Percentiles rank a stretch among this genome's conserved stretches.
Conservation (phyloP, 306 rosid species). For the Gleditsia sinensis region DNA sequence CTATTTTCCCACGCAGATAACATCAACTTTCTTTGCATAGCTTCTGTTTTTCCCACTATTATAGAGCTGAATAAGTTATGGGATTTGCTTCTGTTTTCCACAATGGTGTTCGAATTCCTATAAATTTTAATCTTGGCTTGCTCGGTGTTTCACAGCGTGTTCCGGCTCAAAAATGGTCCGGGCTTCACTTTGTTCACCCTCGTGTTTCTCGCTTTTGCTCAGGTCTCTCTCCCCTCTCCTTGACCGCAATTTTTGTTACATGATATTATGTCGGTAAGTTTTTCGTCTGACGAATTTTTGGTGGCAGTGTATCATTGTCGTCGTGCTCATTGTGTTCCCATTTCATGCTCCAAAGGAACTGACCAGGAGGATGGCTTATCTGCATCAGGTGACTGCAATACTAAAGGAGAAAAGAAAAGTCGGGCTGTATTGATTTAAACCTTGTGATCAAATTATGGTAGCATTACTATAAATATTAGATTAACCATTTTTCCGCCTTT, state of each 20-base stretch:
- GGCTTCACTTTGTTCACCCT: slow-evolving; percentile 30
- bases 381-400: slow-evolving; percentile 51
- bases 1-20: neutral
- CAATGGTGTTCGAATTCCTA: slow-evolving; percentile 46
- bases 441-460: neutral
- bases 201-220: slow-evolving; percentile 39
- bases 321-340: slow-evolving; percentile 39
- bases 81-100: slow-evolving; percentile 67
- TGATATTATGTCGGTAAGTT: slow-evolving; percentile 11
- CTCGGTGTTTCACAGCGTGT: slow-evolving; percentile 39
- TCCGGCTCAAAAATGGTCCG: slow-evolving; percentile 42
- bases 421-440: neutral
- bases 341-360: slow-evolving; percentile 54
- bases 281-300: slow-evolving; percentile 13
- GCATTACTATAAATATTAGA: too few species aligned
- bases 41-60: neutral
- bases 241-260: neutral
- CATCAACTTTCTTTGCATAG: neutral
- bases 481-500: neutral
- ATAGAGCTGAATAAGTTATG: slow-evolving; percentile 40
- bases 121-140: slow-evolving; percentile 24
- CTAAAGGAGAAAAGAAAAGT: neutral
- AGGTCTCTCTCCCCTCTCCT: slow-evolving; percentile 29
- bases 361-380: slow-evolving; percentile 48
- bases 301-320: slow-evolving; percentile 48